phyloP scores from a whole-genome alignment of 148 eudicot species.

The Rhododendron molle region DNA sequence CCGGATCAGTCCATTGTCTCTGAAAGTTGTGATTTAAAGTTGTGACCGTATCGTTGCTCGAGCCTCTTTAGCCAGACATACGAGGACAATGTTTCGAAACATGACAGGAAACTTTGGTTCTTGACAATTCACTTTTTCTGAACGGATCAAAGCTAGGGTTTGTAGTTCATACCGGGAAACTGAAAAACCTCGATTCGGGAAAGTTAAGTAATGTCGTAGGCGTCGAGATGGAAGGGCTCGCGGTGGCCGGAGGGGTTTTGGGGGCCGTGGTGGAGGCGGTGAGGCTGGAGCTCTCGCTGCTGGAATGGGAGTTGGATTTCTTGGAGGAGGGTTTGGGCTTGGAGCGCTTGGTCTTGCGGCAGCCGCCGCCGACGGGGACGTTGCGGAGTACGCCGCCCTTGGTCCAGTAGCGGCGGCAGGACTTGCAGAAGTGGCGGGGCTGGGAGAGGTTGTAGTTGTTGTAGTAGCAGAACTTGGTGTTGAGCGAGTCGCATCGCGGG shows the following conservation, averaged over 20 bases:
- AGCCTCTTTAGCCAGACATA: no score
- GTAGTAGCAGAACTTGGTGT: slow-evolving; percentile 69
- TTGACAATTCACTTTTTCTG: neutral
- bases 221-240: slow-evolving; percentile 10
- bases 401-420: slow-evolving; percentile 67
- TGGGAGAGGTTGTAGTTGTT: slow-evolving; percentile 74
- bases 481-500: slow-evolving; percentile 55
- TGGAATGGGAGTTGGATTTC: slow-evolving; percentile 20
- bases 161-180: neutral
- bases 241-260: neutral
- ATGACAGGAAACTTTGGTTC: neutral
- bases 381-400: slow-evolving; percentile 67
- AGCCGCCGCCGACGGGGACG: slow-evolving; percentile 71
- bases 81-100: no score
- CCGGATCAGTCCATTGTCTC: no score
- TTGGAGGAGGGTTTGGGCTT: slow-evolving; percentile 11
- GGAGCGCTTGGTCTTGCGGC: slow-evolving; percentile 48
- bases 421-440: slow-evolving; percentile 65
- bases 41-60: no score
- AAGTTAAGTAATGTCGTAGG: slow-evolving; percentile 5
- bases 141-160: slow-evolving; percentile 11
- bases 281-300: slow-evolving; percentile 48
- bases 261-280: slow-evolving; percentile 32
- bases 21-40: no score
- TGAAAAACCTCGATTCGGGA: slow-evolving; percentile 19